These are phyloP conservation scores for Lumnitzera littorea DNA, from an alignment of 345 rosid species.

Conservation along the genomic window DNA sequence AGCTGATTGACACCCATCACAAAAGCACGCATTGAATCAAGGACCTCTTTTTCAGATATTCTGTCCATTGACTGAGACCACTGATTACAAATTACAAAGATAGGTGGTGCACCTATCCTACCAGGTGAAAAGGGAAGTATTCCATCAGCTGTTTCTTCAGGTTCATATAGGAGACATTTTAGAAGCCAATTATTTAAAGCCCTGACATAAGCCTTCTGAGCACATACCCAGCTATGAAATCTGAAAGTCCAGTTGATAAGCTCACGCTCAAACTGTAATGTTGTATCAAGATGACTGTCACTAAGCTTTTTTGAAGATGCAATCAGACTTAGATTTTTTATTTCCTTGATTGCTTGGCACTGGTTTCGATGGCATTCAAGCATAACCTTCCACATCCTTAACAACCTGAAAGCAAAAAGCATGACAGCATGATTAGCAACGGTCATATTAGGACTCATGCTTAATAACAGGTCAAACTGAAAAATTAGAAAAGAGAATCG, in stretches of 20 bases:
- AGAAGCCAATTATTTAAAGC: constrained; percentile 85
- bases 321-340: constrained; percentile 47
- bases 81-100: constrained; percentile 91
- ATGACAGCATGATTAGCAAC: neutral
- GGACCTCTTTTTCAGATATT: constrained; percentile 81
- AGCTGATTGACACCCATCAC: constrained; percentile 56
- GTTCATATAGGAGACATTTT: constrained; percentile 76
- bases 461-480: too few species aligned
- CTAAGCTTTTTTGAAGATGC: constrained; percentile 56
- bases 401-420: constrained; percentile 41
- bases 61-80: constrained; percentile 82
- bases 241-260: constrained; percentile 65
- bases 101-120: constrained; percentile 84
- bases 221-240: constrained; percentile 71
- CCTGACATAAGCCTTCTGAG: constrained; percentile 68
- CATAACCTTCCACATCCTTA: constrained; percentile 92
- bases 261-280: constrained; percentile 66
- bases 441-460: too few species aligned
- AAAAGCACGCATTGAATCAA: constrained; percentile 63
- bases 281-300: constrained; percentile 60
- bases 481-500: too few species aligned
- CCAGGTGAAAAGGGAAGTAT: constrained; percentile 88
- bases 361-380: constrained; percentile 84
- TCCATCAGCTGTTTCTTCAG: constrained; percentile 88
- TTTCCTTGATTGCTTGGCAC: constrained; percentile 66